Base-by-base conservation (phyloP, 164 flowering plant species). In the Chimonanthus praecox region DNA sequence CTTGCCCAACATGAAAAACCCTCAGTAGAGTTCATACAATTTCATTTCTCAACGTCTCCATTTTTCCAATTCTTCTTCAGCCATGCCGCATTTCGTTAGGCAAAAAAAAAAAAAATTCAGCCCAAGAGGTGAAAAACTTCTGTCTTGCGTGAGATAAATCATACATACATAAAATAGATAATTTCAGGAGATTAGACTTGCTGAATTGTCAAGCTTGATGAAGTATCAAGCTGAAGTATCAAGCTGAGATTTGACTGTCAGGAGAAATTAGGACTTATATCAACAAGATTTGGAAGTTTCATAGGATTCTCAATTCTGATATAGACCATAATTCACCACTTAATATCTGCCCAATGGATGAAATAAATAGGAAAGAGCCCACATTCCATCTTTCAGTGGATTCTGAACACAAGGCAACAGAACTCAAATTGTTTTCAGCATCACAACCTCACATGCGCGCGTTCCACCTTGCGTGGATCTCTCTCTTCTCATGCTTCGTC, bases 381-480 rank as follows among this genome's bases (percentile, higher is more conserved):
- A 8, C 13, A 16, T 94, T 90, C 70, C 73, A 84, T 58, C 84
- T 88, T 7, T 90, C 94, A 1, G 94, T 93, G 60, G 95, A 94
- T 73, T 85, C 91, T 6, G 97, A 94, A 45, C 87, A 89, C 82
- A 91, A 89, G 75, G 85, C 97, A 13, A 94, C 91, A 18, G 81
- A 75, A 43, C 81, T 94, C 66, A 67, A 80, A 16, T 3, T 89
- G 43, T 79, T 83, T 61, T 89, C 94, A 2, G 72, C 71, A 2
- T 81, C 88, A 4, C 73, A 79, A 1, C 98, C 97, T 4, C 97
- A 94, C 81, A 94, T 94, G 98, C 77, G 92, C 5, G 85, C 91
- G 0, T 94, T 94, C 66, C 97, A 94, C 64, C 87, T 94, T 7
- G 86, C 94, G 2, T 94, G 97, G 97, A 15, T 94, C 16, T 87